Evolutionary conservation across 148 eudicot genomes (phyloP), one percentile per base, ranked within the genome.

Genomic region (Linanthus parryae): DNA sequence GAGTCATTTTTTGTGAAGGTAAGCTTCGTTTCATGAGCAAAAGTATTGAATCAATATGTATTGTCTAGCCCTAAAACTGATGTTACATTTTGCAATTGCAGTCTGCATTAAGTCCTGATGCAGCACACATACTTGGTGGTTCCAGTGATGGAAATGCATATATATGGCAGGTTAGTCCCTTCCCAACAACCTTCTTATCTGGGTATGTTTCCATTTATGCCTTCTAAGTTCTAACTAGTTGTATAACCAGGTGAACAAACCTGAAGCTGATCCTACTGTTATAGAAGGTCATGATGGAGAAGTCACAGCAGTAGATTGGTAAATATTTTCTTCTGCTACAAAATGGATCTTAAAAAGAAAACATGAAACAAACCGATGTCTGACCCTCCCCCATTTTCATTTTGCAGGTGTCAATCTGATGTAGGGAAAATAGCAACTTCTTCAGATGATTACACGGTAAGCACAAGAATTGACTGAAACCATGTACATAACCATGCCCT

Each of bases 261-360:
- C 99, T 33, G 38, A 71, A 35, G 65, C 46, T 12, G 81, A 75
- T 63, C 98, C 99, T 23, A 72, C 77, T 41, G 31, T 57, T 15
- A 56, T 87, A 62, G 48, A 65, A 65, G 65, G 75, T 71, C 99
- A 92, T 68, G 83, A 73, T n/a, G 85, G 81, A 61, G 96, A 92
- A 73, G 91, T 84, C 57, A 87, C 96, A 42, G 75, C 94, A 31
- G 90, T 92, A 50, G 87, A 81, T 71, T 92, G 98, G 98, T 92
- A 79, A 21, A 51, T 49, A 12, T 29, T 29, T 19, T 35, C n/a
- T n/a, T n/a, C n/a, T n/a, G n/a, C n/a, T n/a, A n/a, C n/a, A n/a
- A n/a, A n/a, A n/a, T n/a, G n/a, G n/a, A n/a, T n/a, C n/a, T n/a
- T n/a, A n/a, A n/a, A n/a, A n/a, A n/a, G n/a, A n/a, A n/a, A n/a